phyloP scores from a whole-genome alignment of 768 basidiomycete genomes.

The Austroboletus eburneus region DNA sequence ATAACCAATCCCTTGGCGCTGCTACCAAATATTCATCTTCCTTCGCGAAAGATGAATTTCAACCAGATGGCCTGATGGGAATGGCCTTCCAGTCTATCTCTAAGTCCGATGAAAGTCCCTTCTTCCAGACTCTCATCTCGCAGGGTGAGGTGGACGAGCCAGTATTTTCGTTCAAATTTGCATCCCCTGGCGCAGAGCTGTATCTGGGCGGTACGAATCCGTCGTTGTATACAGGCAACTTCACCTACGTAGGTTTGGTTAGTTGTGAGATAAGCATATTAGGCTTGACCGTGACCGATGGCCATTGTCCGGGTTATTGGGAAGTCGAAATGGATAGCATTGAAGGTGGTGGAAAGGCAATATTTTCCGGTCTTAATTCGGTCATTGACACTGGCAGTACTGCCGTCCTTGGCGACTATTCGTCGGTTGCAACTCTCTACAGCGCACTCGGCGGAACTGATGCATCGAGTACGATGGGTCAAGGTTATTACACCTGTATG shows the following conservation, averaged over 20 bases:
- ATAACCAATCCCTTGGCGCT: constrained; percentile 11
- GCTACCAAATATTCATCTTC: constrained; percentile 7
- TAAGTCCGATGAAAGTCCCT: constrained; percentile 27
- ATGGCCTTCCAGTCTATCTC: constrained; percentile 42
- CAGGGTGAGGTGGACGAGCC: constrained; percentile 31
- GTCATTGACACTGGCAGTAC: constrained; percentile 24
- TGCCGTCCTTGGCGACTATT: constrained; percentile 5
- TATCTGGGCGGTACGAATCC: constrained; percentile 49
- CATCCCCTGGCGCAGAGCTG: constrained; percentile 39
- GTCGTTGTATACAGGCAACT: constrained; percentile 39
- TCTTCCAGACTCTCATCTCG: constrained; percentile 40
- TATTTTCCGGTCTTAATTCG: constrained; percentile 6
- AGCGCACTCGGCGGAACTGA: constrained; percentile 21
- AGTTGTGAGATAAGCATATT: background rate
- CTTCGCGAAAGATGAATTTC: constrained; percentile 2
- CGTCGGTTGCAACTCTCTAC: constrained; percentile 18
- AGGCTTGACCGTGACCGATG: background rate
- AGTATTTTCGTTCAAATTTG: constrained; percentile 47
- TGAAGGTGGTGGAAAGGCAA: background rate
- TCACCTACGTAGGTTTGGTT: constrained; percentile 32
- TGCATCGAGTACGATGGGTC: constrained; percentile 13
- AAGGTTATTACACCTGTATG: constrained; percentile 33
- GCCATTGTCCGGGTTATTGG: constrained; percentile 14
- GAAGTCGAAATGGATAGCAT: constrained; percentile 14
- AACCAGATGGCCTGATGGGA: constrained; percentile 31